Evolutionary conservation across 1,284 basidiomycete species (phyloP), one percentile per base, ranked within the genome.

Genomic region (Leucocoprinus gongylophorus): DNA sequence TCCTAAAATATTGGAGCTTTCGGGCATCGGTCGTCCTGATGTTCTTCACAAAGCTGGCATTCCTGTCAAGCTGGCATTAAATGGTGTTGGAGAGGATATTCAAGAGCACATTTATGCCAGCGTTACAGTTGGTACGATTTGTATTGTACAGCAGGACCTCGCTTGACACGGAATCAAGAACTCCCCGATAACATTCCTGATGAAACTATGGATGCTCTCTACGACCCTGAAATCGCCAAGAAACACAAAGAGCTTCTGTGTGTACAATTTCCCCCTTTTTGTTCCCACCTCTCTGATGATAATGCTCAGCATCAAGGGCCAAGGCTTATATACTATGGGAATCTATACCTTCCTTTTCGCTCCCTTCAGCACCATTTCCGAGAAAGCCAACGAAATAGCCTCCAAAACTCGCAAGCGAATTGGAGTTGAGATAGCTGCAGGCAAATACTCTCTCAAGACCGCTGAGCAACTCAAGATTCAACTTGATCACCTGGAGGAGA

Each of bases 1-100:
- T n/a, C 66, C 68, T 2, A 63, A 67, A 51, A 55, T 70, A 8
- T 57, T 70, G n/a, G 66, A 69, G 46, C 58, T 68, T 6, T 69
- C 67, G 9, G 67, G 68, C 0, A 64, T 70, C 26, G 68, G 68
- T 20, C 57, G 60, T 38, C 47, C 53, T 37, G 42, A 53, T n/a
- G 47, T 66, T 21, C 48, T 65, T n/a, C 32, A 39, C 5, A 55
- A 58, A 20, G 47, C 60, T 20, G 58, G 49, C 15, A 59, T 64
- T 28, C 45, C 59, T 26, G 55, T 58, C n/a, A 58, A 58, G 44
- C 38, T 67, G 20, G 50, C 63, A 39, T 54, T 62, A 29, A 59
- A 64, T 44, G 63, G 62, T 12, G 66, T 69, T 9, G 67, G 67
- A 12, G 59, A 59, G 23, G 66, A 67, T 50, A 18, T 39, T 28